Evolutionary conservation across 768 basidiomycete species (phyloP).

Genomic region (Exsudoporus frostii): DNA sequence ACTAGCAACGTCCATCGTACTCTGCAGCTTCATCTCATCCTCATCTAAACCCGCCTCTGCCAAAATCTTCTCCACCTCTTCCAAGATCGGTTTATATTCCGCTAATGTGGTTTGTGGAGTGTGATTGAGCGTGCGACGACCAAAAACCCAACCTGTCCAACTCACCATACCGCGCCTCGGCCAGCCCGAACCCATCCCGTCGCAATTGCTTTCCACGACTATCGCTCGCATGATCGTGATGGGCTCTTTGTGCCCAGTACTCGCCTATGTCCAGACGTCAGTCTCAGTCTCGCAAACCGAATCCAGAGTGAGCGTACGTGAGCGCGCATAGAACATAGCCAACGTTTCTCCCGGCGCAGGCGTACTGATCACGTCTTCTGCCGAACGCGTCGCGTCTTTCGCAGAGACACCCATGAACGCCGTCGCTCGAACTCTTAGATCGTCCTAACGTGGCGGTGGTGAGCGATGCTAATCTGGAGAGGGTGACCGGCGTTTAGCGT

Average conservation of each 20-base stretch:
- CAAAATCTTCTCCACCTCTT: conserved; percentile 80
- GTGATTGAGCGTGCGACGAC: not conserved
- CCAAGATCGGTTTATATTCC: conserved; percentile 77
- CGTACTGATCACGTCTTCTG: conserved; percentile 73
- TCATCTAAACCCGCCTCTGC: conserved; percentile 83
- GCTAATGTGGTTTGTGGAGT: conserved; percentile 33
- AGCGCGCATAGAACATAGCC: conserved; percentile 78
- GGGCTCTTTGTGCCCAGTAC: conserved; percentile 77
- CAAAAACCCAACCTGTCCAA: not conserved
- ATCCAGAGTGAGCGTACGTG: conserved; percentile 46
- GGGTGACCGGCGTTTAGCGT: not conserved
- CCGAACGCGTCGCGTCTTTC: conserved; percentile 48
- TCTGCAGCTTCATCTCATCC: conserved; percentile 68
- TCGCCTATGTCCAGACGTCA: conserved; percentile 45
- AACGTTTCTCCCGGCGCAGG: conserved; percentile 84
- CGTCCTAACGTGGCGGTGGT: conserved; percentile 22
- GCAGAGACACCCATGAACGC: conserved; percentile 65
- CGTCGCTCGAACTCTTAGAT: conserved; percentile 42
- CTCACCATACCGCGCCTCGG: conserved; percentile 68
- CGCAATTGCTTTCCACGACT: conserved; percentile 77
- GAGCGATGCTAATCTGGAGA: not conserved
- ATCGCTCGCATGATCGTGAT: conserved; percentile 46
- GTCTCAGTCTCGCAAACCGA: too few relatives aligned
- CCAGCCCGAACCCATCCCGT: conserved; percentile 73
- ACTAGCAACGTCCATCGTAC: conserved; percentile 39